Evolutionary conservation across 208 protist genomes (phyloP).

Genomic region (Acanthamoeba lenticulata): DNA sequence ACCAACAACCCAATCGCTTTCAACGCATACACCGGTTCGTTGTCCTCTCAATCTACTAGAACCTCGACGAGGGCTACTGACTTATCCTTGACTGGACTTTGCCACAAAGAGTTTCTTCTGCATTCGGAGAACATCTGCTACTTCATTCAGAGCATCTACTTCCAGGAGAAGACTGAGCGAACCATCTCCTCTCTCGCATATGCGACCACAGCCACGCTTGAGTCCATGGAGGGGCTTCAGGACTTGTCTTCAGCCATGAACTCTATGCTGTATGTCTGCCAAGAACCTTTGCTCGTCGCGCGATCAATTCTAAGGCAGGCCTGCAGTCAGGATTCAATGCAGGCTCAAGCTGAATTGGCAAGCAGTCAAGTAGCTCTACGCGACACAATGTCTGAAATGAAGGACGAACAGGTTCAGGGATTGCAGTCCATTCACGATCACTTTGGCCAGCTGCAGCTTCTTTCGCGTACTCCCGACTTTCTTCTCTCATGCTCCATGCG

Average conservation of each 20-base stretch:
- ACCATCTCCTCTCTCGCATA: constrained; percentile 9
- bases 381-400: background rate
- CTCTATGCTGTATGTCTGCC: background rate
- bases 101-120: background rate
- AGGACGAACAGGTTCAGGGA: background rate
- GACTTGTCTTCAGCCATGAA: background rate
- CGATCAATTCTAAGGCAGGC: background rate
- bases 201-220: background rate
- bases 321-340: background rate
- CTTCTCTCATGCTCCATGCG: too few relatives aligned
- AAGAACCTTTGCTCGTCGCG: background rate
- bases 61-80: background rate
- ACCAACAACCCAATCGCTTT: constrained; percentile 20
- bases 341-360: background rate
- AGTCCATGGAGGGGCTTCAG: background rate
- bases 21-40: constrained; percentile 18
- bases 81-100: background rate
- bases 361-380: background rate
- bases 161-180: constrained; percentile 37
- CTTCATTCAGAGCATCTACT: constrained; percentile 30
- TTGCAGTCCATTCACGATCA: background rate
- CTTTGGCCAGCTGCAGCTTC: background rate
- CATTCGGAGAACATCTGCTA: constrained; percentile 57
- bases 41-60: background rate
- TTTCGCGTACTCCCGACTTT: background rate